Evolutionary conservation across 2,329 filamentous ascomycete species (phyloP).

Genomic region (Corinectria fuckeliana): DNA sequence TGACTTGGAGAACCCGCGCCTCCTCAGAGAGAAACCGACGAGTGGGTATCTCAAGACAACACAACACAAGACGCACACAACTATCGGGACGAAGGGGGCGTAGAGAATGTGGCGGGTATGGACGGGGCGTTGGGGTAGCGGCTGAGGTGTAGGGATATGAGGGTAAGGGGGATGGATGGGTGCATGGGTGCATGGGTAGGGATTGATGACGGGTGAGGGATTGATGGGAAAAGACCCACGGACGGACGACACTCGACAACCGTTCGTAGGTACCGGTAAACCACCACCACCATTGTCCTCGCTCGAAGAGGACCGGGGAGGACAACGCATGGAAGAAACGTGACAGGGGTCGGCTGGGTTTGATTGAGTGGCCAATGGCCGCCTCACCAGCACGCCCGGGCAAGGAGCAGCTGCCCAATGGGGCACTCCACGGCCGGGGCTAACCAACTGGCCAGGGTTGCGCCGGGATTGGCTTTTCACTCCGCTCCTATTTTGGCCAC

Average conservation of each 20-base stretch:
- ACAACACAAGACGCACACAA: neutral
- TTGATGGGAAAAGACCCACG: constrained; percentile 6
- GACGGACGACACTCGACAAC: constrained; percentile 7
- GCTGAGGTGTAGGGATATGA: neutral
- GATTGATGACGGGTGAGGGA: too few relatives aligned
- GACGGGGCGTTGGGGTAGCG: neutral
- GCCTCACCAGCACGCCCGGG: constrained; percentile 46
- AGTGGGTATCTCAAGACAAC: constrained; percentile 15
- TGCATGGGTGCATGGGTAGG: too few relatives aligned
- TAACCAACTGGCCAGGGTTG: constrained; percentile 51
- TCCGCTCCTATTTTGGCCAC: constrained; percentile 41
- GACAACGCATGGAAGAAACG: constrained; percentile 59
- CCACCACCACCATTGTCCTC: neutral
- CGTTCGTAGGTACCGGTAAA: too few relatives aligned
- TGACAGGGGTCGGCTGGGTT: constrained; percentile 56
- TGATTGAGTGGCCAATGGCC: constrained; percentile 61
- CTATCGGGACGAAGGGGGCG: neutral
- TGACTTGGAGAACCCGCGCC: constrained; percentile 23
- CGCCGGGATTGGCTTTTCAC: constrained; percentile 45
- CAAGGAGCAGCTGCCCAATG: constrained; percentile 57
- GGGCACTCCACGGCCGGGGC: constrained; percentile 54
- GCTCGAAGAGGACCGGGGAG: constrained; percentile 37
- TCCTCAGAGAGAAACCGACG: constrained; percentile 22
- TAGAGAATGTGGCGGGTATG: neutral
- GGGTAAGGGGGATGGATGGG: neutral